Evolutionary conservation across 257 asterid genomes (phyloP).

Genomic region (Apocynum venetum): DNA sequence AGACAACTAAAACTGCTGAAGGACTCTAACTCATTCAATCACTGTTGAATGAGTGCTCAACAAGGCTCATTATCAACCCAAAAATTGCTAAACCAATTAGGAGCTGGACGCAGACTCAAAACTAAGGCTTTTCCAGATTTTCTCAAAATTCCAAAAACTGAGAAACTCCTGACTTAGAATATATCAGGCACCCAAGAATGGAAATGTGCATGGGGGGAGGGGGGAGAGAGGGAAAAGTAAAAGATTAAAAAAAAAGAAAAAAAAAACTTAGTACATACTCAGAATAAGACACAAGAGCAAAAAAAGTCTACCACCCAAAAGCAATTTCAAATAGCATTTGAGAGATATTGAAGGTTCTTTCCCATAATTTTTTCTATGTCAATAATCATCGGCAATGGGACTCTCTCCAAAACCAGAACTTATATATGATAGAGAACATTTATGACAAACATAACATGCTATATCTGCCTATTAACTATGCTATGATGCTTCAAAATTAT

Average conservation of each 20-base stretch:
- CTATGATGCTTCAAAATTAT: neutral
- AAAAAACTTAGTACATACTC: neutral
- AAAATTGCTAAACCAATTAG: neutral
- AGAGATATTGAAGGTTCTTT: neutral
- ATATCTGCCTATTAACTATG: neutral
- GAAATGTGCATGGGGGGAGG: too few relatives aligned
- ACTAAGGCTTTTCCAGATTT: neutral
- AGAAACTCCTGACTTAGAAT: neutral
- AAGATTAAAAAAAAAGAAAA: neutral
- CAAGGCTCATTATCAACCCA: neutral
- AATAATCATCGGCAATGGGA: neutral
- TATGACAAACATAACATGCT: neutral
- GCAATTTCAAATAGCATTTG: too few relatives aligned
- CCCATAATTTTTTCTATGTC: neutral
- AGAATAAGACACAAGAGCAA: neutral
- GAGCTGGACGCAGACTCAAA: too few relatives aligned
- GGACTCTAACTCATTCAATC: neutral
- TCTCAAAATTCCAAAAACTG: neutral
- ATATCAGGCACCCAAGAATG: neutral
- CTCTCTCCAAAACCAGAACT: neutral
- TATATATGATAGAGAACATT: neutral
- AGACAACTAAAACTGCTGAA: neutral
- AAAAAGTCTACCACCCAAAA: neutral
- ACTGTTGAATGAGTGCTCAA: neutral
- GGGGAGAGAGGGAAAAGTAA: neutral